These are phyloP conservation scores for Solanum peruvianum DNA, from an alignment of 257 asterid species.

Conservation along the genomic window DNA sequence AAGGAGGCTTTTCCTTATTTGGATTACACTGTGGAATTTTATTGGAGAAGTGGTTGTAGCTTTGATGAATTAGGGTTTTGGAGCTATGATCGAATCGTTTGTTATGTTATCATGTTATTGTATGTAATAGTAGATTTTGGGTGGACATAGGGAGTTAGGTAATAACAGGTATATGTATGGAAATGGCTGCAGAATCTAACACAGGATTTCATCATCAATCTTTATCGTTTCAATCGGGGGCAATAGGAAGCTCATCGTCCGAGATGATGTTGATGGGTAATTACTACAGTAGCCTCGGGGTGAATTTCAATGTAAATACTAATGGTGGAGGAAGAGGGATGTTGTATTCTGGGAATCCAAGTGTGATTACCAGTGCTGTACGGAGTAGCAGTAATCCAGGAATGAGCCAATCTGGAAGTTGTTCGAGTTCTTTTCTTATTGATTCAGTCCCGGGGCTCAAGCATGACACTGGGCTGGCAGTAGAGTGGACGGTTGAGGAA, in stretches of 20 bases:
- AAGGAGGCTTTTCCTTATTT: neutral
- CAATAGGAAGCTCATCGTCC: slow-evolving; percentile 5
- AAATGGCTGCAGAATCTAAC: slow-evolving; percentile 59
- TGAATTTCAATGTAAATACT: slow-evolving; percentile 24
- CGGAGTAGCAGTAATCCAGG: slow-evolving; percentile 8
- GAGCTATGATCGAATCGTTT: neutral
- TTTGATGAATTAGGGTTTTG: neutral
- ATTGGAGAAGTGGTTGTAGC: neutral
- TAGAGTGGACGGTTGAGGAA: slow-evolving; percentile 80
- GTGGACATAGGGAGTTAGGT: neutral
- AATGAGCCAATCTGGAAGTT: slow-evolving; percentile 25
- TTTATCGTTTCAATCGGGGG: slow-evolving; percentile 27
- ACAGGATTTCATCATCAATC: slow-evolving; percentile 39
- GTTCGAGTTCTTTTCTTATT: slow-evolving; percentile 31
- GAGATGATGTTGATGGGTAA: slow-evolving; percentile 38
- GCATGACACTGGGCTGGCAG: slow-evolving; percentile 69
- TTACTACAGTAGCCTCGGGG: slow-evolving; percentile 19
- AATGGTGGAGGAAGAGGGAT: slow-evolving; percentile 24
- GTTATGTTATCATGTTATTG: neutral
- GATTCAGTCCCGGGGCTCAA: slow-evolving; percentile 67
- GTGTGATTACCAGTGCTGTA: neutral
- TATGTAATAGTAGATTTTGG: neutral
- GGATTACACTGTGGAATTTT: neutral
- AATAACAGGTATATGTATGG: neutral
- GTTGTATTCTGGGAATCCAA: slow-evolving; percentile 23